phyloP scores from a whole-genome alignment of 371 early-diverging fungal genomes.

The Coemansia sp. region DNA sequence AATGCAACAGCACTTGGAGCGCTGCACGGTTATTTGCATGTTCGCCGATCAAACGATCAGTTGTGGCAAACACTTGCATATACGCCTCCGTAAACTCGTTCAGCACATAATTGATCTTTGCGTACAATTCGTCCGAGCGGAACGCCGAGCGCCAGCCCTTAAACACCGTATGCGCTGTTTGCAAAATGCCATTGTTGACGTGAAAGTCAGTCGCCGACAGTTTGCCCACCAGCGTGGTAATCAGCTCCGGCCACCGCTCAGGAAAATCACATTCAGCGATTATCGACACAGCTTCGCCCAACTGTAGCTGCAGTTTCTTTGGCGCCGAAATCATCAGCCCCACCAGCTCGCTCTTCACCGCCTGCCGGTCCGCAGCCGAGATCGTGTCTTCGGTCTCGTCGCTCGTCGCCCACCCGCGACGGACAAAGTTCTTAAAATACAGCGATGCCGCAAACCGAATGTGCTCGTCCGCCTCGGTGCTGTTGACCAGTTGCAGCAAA shows the following conservation, averaged over 20 bases:
- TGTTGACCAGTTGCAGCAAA: slow-evolving; percentile 69
- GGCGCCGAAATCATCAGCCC: slow-evolving; percentile 81
- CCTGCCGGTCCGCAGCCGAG: slow-evolving; percentile 65
- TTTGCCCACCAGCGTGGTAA: slow-evolving; percentile 76
- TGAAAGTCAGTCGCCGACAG: slow-evolving; percentile 74
- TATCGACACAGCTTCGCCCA: slow-evolving; percentile 86
- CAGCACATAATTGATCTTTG: slow-evolving; percentile 89
- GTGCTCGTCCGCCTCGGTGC: slow-evolving; percentile 55
- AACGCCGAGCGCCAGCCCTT: slow-evolving; percentile 89
- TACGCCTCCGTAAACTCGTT: slow-evolving; percentile 79
- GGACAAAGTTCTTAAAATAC: slow-evolving; percentile 93
- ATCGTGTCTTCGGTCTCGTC: slow-evolving; percentile 59
- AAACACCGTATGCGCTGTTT: slow-evolving; percentile 92
- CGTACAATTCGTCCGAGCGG: slow-evolving; percentile 72
- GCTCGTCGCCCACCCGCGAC: slow-evolving; percentile 74
- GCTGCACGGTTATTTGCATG: slow-evolving; percentile 63
- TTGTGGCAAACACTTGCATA: slow-evolving; percentile 75
- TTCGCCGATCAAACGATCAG: slow-evolving; percentile 73
- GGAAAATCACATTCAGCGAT: slow-evolving; percentile 94
- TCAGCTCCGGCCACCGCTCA: slow-evolving; percentile 77
- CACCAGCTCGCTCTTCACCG: slow-evolving; percentile 80
- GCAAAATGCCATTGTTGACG: slow-evolving; percentile 85
- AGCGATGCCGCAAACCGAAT: slow-evolving; percentile 81
- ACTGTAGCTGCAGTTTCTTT: slow-evolving; percentile 77
- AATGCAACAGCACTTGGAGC: slow-evolving; percentile 69